phyloP scores from a whole-genome alignment of 192 early-diverging fungal species.

The Umbelopsis sp. region DNA sequence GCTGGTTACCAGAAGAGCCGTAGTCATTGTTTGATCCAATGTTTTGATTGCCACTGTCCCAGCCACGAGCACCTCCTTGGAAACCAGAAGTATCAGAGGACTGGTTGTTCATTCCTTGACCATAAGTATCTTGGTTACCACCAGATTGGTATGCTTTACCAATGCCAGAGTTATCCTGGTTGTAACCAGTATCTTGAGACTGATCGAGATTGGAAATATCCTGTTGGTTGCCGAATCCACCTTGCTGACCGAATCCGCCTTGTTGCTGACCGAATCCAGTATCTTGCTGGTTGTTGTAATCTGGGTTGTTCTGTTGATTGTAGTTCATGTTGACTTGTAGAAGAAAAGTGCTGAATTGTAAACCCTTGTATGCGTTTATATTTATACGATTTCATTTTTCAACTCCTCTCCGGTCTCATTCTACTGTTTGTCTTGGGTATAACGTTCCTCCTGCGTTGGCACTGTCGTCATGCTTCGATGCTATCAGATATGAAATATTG shows the following conservation, averaged over 20 bases:
- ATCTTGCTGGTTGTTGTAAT: background rate
- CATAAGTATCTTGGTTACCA: background rate
- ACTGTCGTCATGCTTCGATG: too few species aligned
- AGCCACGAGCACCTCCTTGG: background rate
- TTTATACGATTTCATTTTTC: background rate
- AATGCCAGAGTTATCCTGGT: background rate
- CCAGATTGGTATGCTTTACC: background rate
- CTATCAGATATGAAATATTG: too few species aligned
- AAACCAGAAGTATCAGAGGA: background rate
- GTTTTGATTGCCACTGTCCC: background rate
- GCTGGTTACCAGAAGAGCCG: background rate
- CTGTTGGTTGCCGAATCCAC: background rate
- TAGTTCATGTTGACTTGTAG: background rate
- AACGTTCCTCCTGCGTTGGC: too few species aligned
- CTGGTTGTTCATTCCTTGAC: background rate
- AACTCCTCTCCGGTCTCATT: too few species aligned
- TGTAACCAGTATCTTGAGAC: background rate
- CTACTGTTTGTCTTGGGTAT: too few species aligned
- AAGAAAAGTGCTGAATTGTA: background rate
- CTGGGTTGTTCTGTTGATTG: background rate
- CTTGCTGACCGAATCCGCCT: background rate
- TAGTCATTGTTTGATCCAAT: background rate
- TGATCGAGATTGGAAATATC: background rate
- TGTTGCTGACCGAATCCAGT: background rate
- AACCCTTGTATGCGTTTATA: background rate